Evolutionary conservation across 2,329 filamentous ascomycete genomes (phyloP), one percentile per base, ranked within the genome.

Genomic region (Pseudogymnoascus verrucosus): DNA sequence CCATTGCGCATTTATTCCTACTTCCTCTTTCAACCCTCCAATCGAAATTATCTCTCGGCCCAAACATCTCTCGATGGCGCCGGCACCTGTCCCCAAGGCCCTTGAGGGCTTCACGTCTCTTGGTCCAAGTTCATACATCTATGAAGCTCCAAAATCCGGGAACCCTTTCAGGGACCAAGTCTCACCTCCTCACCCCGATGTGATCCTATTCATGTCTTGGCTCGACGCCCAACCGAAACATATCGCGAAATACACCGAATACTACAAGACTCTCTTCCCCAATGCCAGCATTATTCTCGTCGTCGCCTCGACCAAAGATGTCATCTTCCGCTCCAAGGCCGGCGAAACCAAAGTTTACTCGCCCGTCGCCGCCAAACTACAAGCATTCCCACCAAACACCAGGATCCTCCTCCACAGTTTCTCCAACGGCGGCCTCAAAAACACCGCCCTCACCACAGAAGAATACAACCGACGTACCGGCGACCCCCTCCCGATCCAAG

Each of bases 241-340:
- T 54, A 71, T 80, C 28, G 69, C 74, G 61, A 82, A 82, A 72
- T 83, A 81, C 67, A 74, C 78, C n/a, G 63, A 71, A 1, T 72
- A 75, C 62, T 82, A 82, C 69, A 71, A 73, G 26, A 71, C 69
- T 1, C 72, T 80, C 4, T 76, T 75, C 42, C 79, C 80, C 6
- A 68, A 70, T 10, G 72, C 78, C 2, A 76, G 76, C 40, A 80
- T 84, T 63, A 73, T 85, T 31, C 76, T 83, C 37, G 74, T 83
- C 11, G 76, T 84, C 26, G 81, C 77, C 10, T 72, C 74, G 34
- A 78, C 82, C 47, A 75, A 78, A 5, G 67, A 74, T 4, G 74
- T 74, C 65, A 80, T 86, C 77, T 68, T 75, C 39, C 79, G 68
- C 16, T 64, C 66, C 11, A 69, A 70, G 62, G 7, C 64, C 11